phyloP scores from a whole-genome alignment of 768 basidiomycete species.

The Suillus paluster region DNA sequence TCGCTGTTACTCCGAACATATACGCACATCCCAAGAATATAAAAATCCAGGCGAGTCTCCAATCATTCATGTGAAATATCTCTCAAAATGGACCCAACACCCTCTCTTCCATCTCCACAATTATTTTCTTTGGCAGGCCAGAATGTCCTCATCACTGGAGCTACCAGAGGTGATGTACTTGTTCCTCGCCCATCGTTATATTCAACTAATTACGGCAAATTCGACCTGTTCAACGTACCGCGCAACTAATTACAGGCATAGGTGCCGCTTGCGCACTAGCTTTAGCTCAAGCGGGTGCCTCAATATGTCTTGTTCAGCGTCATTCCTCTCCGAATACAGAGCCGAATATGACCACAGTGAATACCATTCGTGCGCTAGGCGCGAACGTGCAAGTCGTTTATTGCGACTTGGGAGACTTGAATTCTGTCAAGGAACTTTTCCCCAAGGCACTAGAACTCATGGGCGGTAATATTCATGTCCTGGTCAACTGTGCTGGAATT shows the following conservation, averaged over 20 bases:
- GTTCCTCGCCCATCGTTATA: conserved; percentile 15
- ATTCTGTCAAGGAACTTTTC: conserved; percentile 53
- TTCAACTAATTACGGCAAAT: conserved; percentile 19
- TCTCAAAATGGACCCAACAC: conserved; percentile 56
- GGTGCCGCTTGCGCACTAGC: conserved; percentile 59
- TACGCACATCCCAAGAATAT: conserved; percentile 19
- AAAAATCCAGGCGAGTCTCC: conserved; percentile 18
- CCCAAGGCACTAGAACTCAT: conserved; percentile 51
- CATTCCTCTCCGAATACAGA: conserved; percentile 40
- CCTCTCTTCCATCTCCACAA: conserved; percentile 49
- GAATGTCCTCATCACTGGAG: conserved; percentile 81
- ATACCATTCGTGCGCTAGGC: conserved; percentile 42
- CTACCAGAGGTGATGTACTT: conserved; percentile 64
- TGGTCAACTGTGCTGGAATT: conserved; percentile 74
- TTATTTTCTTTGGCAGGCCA: conserved; percentile 72
- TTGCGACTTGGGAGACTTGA: conserved; percentile 60
- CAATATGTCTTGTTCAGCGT: conserved; percentile 53
- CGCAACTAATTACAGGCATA: conserved; percentile 44
- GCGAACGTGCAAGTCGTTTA: conserved; percentile 46
- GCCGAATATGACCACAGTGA: conserved; percentile 39
- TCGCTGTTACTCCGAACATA: not conserved
- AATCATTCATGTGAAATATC: not conserved
- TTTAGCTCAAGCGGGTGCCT: conserved; percentile 57
- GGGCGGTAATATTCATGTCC: conserved; percentile 60
- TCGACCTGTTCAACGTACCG: conserved; percentile 16